Evolutionary conservation across 345 rosid genomes (phyloP).

Genomic region (Murraya paniculata): DNA sequence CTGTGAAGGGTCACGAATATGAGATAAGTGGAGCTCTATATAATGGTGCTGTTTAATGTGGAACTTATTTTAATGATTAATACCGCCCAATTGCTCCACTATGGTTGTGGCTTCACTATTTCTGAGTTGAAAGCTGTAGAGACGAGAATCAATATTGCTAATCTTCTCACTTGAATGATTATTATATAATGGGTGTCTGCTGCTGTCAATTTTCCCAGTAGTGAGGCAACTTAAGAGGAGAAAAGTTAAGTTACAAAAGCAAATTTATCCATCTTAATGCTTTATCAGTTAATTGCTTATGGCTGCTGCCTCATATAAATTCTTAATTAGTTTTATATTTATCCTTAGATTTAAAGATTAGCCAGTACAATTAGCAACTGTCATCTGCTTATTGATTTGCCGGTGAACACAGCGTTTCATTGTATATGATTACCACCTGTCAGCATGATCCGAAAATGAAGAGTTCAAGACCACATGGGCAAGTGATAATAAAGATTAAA

Average conservation of each 20-base stretch:
- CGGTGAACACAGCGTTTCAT: background rate
- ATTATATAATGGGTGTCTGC: background rate
- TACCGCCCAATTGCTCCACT: background rate
- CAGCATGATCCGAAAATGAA: constrained; percentile 8
- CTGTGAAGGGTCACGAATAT: background rate
- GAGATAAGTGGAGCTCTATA: background rate
- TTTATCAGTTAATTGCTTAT: background rate
- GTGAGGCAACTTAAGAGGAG: background rate
- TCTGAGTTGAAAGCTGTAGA: background rate
- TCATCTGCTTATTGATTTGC: constrained; percentile 5
- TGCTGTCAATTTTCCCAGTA: background rate
- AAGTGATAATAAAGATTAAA: background rate
- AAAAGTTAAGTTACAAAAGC: background rate
- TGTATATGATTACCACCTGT: constrained; percentile 1
- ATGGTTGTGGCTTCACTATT: too few relatives aligned
- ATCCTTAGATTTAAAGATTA: background rate
- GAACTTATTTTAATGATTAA: background rate
- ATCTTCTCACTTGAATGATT: background rate
- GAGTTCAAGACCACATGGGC: constrained; percentile 12
- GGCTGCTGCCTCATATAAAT: background rate
- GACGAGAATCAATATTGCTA: background rate
- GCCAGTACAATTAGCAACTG: background rate
- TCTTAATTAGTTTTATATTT: background rate
- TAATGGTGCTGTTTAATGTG: background rate
- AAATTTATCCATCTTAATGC: background rate